phyloP scores from a whole-genome alignment of 768 basidiomycete genomes.

The Termitomyces sp. region DNA sequence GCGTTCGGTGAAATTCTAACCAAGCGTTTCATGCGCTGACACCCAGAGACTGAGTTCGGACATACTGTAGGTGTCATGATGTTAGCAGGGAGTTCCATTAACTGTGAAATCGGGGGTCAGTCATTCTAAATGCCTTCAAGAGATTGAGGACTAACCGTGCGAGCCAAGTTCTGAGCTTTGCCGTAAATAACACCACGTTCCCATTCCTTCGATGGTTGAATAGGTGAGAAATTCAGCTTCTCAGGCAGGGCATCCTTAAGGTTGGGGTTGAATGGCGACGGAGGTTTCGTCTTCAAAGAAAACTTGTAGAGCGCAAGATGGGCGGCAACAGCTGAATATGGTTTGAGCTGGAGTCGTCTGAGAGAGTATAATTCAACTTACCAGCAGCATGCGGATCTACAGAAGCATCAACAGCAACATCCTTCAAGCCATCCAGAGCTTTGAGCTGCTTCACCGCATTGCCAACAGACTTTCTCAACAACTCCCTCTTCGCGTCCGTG shows the following conservation, averaged over 20 bases:
- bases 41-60: background rate
- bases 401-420: constrained; percentile 59
- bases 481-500: constrained; percentile 49
- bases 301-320: constrained; percentile 74
- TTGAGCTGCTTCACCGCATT: constrained; percentile 68
- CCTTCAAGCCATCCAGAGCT: constrained; percentile 54
- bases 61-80: constrained; percentile 78
- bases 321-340: constrained; percentile 62
- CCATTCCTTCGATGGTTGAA: constrained; percentile 55
- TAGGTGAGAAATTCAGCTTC: constrained; percentile 43
- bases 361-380: constrained; percentile 22
- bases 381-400: constrained; percentile 76
- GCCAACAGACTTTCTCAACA: constrained; percentile 67
- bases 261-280: constrained; percentile 61
- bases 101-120: constrained; percentile 29
- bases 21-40: background rate
- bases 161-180: constrained; percentile 73
- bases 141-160: constrained; percentile 47
- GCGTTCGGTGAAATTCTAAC: constrained; percentile 65
- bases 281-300: constrained; percentile 69
- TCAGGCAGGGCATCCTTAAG: constrained; percentile 45
- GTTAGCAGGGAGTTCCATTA: constrained; percentile 84
- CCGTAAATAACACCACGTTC: constrained; percentile 70
- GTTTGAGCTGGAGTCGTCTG: background rate
- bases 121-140: background rate